These are phyloP conservation scores for Schizosaccharomyces japonicus DNA, from an alignment of 805 yeast species.

Conservation along the genomic window DNA sequence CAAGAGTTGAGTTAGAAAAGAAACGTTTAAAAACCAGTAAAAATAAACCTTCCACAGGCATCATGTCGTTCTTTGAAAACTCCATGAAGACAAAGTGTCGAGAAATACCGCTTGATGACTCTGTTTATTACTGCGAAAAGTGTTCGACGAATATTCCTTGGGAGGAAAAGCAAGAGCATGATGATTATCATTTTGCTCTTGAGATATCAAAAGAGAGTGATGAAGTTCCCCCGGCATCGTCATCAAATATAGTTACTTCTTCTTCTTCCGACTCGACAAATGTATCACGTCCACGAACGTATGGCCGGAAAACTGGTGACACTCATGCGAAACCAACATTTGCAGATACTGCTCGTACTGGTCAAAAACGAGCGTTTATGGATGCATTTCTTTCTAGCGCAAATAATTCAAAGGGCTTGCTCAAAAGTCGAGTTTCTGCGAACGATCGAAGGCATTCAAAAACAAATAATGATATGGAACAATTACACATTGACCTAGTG, in stretches of 20 bases:
- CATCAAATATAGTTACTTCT: neutral
- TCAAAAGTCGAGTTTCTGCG: neutral
- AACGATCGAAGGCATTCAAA: neutral
- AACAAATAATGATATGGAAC: neutral
- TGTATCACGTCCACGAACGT: neutral
- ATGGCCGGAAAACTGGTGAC: neutral
- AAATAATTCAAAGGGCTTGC: neutral
- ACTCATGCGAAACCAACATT: neutral
- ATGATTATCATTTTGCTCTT: slow-evolving; percentile 21
- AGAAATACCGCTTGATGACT: neutral
- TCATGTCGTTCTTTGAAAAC: slow-evolving; percentile 2
- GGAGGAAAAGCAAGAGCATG: slow-evolving; percentile 15
- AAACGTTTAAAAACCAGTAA: neutral
- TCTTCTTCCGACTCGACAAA: neutral
- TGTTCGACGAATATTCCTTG: slow-evolving; percentile 13
- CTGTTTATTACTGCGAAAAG: slow-evolving; percentile 12
- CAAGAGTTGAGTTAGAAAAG: slow-evolving; percentile 3
- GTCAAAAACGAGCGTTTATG: neutral
- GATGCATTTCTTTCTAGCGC: slow-evolving; percentile 2
- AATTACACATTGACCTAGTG: neutral
- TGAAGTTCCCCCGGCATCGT: neutral
- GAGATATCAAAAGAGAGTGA: slow-evolving; percentile 10
- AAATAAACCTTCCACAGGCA: neutral
- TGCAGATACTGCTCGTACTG: neutral
- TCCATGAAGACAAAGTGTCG: neutral